These are phyloP conservation scores for Neurospora pannonica DNA, from an alignment of 495 filamentous ascomycete genomes.

Conservation along the genomic window DNA sequence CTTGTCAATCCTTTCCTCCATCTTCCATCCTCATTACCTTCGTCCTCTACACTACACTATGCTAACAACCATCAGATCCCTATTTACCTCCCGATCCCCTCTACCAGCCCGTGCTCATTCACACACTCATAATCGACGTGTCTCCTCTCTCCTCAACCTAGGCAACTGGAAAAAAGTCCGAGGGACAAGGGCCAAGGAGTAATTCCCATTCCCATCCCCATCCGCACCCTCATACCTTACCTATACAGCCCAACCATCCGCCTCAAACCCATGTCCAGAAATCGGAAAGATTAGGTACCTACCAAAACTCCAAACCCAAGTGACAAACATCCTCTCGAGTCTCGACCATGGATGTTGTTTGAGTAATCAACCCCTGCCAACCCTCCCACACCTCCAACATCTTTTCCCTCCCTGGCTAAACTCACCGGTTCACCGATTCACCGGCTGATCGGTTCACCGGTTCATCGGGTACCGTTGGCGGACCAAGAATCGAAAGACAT, in stretches of 20 bases:
- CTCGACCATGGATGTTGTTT: not conserved
- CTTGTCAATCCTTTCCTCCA: too few species aligned
- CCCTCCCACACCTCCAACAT: not conserved
- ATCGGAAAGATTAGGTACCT: not conserved
- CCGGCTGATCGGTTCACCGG: not conserved
- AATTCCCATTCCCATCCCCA: too few species aligned
- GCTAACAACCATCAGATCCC: too few species aligned
- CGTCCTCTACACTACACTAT: too few species aligned
- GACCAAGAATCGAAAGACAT: not conserved
- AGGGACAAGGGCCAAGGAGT: too few species aligned
- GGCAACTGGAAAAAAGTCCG: too few species aligned
- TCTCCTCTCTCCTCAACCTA: too few species aligned
- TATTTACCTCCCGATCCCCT: too few species aligned
- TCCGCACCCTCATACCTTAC: not conserved
- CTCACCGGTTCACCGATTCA: not conserved
- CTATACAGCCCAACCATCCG: not conserved
- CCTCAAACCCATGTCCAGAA: not conserved
- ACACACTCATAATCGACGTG: too few species aligned
- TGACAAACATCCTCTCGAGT: not conserved
- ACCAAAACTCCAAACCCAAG: not conserved
- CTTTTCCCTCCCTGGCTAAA: not conserved
- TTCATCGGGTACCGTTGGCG: not conserved
- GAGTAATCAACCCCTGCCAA: not conserved
- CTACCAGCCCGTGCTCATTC: too few species aligned
- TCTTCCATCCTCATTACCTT: too few species aligned